Evolutionary conservation across 1,284 basidiomycete genomes (phyloP).

Genomic region (Mycosarcoma maydis): DNA sequence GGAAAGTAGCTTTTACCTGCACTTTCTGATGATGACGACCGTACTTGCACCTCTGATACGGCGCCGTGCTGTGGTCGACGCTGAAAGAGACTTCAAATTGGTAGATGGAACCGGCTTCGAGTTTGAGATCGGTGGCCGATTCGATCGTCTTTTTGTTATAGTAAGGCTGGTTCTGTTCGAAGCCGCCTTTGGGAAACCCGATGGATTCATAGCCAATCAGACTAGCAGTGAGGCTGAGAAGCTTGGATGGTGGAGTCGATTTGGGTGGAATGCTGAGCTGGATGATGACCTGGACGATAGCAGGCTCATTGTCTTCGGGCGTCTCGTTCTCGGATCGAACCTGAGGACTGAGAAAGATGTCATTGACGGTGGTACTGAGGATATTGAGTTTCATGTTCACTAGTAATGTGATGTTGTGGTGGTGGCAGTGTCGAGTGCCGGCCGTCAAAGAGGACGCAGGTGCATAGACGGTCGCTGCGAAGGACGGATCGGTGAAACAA

Average conservation of each 20-base stretch:
- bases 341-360: conserved; percentile 40
- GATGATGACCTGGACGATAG: conserved; percentile 37
- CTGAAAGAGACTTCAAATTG: conserved; percentile 44
- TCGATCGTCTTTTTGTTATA: conserved; percentile 44
- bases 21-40: conserved; percentile 48
- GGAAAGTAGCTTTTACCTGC: conserved; percentile 48
- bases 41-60: conserved; percentile 51
- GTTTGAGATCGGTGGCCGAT: conserved; percentile 37
- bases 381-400: conserved; percentile 52
- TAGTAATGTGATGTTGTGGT: too few relatives aligned
- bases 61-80: conserved; percentile 45
- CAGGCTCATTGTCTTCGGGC: conserved; percentile 34
- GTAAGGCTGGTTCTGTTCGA: conserved; percentile 51
- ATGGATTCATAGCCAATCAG: conserved; percentile 47
- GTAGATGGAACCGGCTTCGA: conserved; percentile 42
- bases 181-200: conserved; percentile 45
- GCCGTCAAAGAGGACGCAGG: too few relatives aligned
- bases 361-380: conserved; percentile 47
- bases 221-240: conserved; percentile 27
- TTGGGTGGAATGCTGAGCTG: conserved; percentile 42
- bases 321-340: conserved; percentile 32
- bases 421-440: too few relatives aligned
- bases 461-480: too few relatives aligned
- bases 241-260: conserved; percentile 36
- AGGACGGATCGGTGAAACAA: too few relatives aligned